Percentiles rank a stretch among this genome's conserved stretches.
phyloP scores from a whole-genome alignment of 2,329 filamentous ascomycete genomes.

The Mycosphaerella sp. region DNA sequence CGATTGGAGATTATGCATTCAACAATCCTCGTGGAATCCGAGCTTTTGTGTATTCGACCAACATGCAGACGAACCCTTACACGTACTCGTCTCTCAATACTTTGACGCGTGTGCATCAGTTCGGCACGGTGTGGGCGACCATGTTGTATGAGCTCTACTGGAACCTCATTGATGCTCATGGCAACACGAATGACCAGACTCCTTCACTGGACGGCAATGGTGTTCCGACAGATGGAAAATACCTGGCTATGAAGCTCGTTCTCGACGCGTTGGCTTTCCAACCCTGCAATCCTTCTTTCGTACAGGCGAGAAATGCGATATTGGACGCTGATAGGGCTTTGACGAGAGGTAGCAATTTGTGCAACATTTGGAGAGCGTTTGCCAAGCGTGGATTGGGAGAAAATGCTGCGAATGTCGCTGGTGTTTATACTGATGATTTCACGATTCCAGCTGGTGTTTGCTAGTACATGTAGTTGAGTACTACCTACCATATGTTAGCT shows the following conservation, averaged over 20 bases:
- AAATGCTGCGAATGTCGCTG: slow-evolving; percentile 5
- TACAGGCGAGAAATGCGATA: slow-evolving; percentile 51
- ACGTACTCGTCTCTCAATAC: slow-evolving; percentile 45
- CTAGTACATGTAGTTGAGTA: too few relatives aligned
- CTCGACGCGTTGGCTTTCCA: slow-evolving; percentile 50
- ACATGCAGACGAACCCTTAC: slow-evolving; percentile 45
- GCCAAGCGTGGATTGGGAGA: slow-evolving; percentile 52
- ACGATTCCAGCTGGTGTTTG: slow-evolving; percentile 15
- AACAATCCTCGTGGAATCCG: slow-evolving; percentile 45
- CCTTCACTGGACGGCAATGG: slow-evolving; percentile 35
- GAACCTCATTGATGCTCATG: slow-evolving; percentile 53
- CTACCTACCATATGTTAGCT: too few relatives aligned
- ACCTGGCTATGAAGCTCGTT: slow-evolving; percentile 49
- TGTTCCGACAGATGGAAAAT: slow-evolving; percentile 50
- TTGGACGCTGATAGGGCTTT: slow-evolving; percentile 50
- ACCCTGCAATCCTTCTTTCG: slow-evolving; percentile 52
- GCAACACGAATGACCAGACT: slow-evolving; percentile 42
- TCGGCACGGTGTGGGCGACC: slow-evolving; percentile 50
- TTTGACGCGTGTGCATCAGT: slow-evolving; percentile 40
- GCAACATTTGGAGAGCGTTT: slow-evolving; percentile 51
- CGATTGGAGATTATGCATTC: slow-evolving; percentile 48
- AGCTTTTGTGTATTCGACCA: slow-evolving; percentile 48
- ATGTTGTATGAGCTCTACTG: slow-evolving; percentile 53
- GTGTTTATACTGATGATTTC: slow-evolving; percentile 15
- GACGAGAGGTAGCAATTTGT: slow-evolving; percentile 48